Conservation (phyloP, 768 basidiomycete species). For the Hydnomerulius pinastri region DNA sequence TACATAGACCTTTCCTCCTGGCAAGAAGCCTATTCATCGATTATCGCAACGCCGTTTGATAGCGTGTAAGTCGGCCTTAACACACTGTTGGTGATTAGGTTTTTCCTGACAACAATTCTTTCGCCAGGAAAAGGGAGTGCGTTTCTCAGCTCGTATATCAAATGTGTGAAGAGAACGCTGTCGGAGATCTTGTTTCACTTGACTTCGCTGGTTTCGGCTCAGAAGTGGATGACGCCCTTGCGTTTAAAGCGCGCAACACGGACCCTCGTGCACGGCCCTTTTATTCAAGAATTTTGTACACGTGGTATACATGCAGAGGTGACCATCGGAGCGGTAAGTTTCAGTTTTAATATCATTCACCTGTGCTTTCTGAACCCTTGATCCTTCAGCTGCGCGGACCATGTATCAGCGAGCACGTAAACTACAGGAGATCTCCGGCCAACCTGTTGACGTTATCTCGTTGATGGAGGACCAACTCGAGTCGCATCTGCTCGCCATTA, state of each 20-base stretch:
- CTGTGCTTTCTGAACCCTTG: slow-evolving; percentile 26
- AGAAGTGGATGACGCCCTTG: slow-evolving; percentile 85
- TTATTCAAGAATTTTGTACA: slow-evolving; percentile 91
- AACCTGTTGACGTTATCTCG: slow-evolving; percentile 38
- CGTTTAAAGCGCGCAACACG: slow-evolving; percentile 92
- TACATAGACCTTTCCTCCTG: slow-evolving; percentile 71
- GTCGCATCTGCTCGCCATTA: slow-evolving; percentile 85
- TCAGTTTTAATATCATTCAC: slow-evolving; percentile 8
- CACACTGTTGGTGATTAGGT: slow-evolving; percentile 6
- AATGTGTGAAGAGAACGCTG: slow-evolving; percentile 90
- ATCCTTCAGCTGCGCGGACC: slow-evolving; percentile 70
- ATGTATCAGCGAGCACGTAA: slow-evolving; percentile 94
- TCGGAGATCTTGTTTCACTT: slow-evolving; percentile 75
- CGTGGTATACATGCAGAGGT: slow-evolving; percentile 85
- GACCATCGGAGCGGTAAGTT: slow-evolving; percentile 89
- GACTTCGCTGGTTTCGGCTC: slow-evolving; percentile 84
- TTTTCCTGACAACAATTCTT: slow-evolving; percentile 11
- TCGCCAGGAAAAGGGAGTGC: slow-evolving; percentile 76
- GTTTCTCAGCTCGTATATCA: slow-evolving; percentile 81
- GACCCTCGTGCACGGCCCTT: slow-evolving; percentile 84
- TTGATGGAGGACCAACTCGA: slow-evolving; percentile 71
- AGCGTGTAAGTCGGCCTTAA: slow-evolving; percentile 62
- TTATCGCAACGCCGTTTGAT: slow-evolving; percentile 74
- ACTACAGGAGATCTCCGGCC: slow-evolving; percentile 49
- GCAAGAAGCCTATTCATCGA: slow-evolving; percentile 84